Base-by-base conservation (phyloP, 2,329 filamentous ascomycete genomes). In the Penicillium sp. region DNA sequence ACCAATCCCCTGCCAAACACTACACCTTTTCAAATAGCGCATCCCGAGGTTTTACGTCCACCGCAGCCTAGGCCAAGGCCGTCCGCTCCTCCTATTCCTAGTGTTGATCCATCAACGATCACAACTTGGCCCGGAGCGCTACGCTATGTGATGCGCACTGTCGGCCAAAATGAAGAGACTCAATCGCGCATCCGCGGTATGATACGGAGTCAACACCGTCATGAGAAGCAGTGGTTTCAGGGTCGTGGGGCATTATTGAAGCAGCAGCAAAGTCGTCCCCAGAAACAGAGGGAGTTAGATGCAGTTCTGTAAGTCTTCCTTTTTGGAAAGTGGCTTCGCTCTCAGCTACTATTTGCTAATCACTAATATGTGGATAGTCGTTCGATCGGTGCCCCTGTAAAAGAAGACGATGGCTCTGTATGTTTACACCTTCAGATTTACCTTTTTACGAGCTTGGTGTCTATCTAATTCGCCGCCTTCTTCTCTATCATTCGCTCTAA, bases 201-300 rank as follows among this genome's bases (percentile, higher is more conserved):
- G 69, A 87, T 88, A 56, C 78, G 78, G 51, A 79, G 83, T 39
- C 85, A 89, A 67, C 80, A 84, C 62, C 77, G 79, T 38, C 81
- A 88, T 61, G 84, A 88, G 60, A 78, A 78, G 59, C 79, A 83
- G 60, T 89, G 86, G 81, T 84, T 79, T 73, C 68, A 75, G 26
- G 79, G 78, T 1, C 77, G 83, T 2, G 68, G 80, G 53, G 79
- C 75, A 7, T 66, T 86, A 23, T 63, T 83, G 6, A 70, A 76
- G 30, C 81, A 79, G 54, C 82, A 84, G 53, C 69, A 65, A n/a
- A 70, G 74, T 1, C 74, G 83, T 53, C 75, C 72, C 4, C 79
- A 81, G 54, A 81, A 80, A 47, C 79, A 83, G 58, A 76, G 76
- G 60, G 79, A 79, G 57, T 67, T 84, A 18, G 78, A 84, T 61